Conservation (phyloP, 495 filamentous ascomycete species). For the Neurospora sp. region DNA sequence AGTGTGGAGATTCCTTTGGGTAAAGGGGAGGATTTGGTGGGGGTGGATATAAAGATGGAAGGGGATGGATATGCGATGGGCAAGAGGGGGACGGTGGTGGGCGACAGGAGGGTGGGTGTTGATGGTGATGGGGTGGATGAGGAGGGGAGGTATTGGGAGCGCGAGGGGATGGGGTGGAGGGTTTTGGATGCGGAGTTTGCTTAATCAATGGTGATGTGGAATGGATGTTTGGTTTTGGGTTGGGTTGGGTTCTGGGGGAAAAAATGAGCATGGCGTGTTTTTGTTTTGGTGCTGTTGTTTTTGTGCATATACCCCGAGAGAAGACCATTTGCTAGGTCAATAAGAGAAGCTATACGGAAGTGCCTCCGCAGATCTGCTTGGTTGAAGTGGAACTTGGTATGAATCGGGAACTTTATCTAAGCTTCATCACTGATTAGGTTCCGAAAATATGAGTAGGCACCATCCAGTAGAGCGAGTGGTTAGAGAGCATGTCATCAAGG, state of each 20-base stretch:
- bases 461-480: no score
- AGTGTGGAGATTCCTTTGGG: conserved; percentile 24
- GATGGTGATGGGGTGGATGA: conserved; percentile 2
- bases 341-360: not conserved
- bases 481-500: no score
- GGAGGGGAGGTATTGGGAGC: conserved; percentile 2
- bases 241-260: not conserved
- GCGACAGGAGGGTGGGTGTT: not conserved
- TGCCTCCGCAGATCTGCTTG: no score
- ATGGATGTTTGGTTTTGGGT: not conserved
- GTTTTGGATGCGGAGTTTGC: conserved; percentile 11
- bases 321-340: not conserved
- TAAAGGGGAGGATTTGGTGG: no score
- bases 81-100: not conserved
- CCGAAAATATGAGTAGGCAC: no score
- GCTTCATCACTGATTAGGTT: no score
- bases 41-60: not conserved
- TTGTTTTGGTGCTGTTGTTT: not conserved
- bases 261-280: not conserved
- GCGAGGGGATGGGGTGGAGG: conserved; percentile 9
- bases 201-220: no score
- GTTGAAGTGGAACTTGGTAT: no score
- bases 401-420: no score
- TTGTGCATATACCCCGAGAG: not conserved
- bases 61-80: not conserved